phyloP scores from a whole-genome alignment of 2,329 filamentous ascomycete genomes.

The Diplodia sapinea region DNA sequence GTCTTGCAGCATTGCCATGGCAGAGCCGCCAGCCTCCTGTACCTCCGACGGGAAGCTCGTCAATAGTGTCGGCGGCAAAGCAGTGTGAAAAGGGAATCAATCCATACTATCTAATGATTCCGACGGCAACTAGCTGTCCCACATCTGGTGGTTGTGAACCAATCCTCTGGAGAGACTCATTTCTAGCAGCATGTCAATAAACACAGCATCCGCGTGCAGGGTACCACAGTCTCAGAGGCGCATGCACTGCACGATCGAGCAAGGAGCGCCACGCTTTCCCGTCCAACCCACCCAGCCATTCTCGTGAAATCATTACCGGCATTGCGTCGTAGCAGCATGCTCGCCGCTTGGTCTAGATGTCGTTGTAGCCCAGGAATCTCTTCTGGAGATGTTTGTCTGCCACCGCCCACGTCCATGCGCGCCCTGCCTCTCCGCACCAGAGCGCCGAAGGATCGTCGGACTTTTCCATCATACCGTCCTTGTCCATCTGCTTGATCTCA shows the following conservation, averaged over 20 bases:
- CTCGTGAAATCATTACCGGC: slow-evolving; percentile 28
- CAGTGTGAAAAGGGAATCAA: not conserved
- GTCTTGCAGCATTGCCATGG: slow-evolving; percentile 5
- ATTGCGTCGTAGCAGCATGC: slow-evolving; percentile 20
- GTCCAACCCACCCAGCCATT: slow-evolving; percentile 11
- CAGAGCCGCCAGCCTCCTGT: slow-evolving; percentile 15
- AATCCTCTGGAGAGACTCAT: slow-evolving; percentile 9
- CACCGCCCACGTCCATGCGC: slow-evolving; percentile 57
- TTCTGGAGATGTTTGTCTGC: slow-evolving; percentile 54
- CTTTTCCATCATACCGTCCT: slow-evolving; percentile 59
- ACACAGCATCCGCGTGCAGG: slow-evolving; percentile 26
- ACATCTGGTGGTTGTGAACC: not conserved
- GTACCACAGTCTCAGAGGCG: slow-evolving; percentile 28
- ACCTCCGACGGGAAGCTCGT: not conserved
- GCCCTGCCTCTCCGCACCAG: slow-evolving; percentile 57
- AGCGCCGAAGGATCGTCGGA: slow-evolving; percentile 57
- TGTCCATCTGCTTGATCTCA: slow-evolving; percentile 60
- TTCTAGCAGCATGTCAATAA: slow-evolving; percentile 28
- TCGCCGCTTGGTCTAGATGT: slow-evolving; percentile 45
- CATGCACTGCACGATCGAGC: slow-evolving; percentile 22
- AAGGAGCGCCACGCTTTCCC: slow-evolving; percentile 4
- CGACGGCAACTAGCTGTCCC: slow-evolving; percentile 5
- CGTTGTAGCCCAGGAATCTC: slow-evolving; percentile 57
- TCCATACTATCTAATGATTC: slow-evolving; percentile 21
- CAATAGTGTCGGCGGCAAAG: not conserved